A percentile compares a stretch with the other conserved stretches of the same genome.
These are phyloP conservation scores for Fomitopsis betulina DNA, from an alignment of 1,284 basidiomycete genomes.

Conservation along the genomic window DNA sequence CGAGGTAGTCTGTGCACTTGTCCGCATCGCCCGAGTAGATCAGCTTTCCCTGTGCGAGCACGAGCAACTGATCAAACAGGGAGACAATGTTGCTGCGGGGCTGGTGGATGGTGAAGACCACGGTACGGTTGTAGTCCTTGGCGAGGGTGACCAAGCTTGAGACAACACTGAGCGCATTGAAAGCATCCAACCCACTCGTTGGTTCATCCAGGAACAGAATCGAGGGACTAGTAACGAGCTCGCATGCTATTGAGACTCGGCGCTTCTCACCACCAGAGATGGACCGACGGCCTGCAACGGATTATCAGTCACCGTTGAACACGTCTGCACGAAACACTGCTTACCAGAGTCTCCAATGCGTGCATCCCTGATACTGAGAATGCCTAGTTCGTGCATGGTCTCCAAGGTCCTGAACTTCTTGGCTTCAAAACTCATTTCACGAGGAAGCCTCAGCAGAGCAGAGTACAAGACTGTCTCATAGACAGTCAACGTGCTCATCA, in stretches of 20 bases:
- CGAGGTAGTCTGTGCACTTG: conserved; percentile 80
- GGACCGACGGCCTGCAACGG: conserved; percentile 59
- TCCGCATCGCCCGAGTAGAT: conserved; percentile 79
- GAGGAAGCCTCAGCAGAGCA: conserved; percentile 82
- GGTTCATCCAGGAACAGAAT: conserved; percentile 97
- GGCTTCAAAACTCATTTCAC: conserved; percentile 92
- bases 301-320: conserved; percentile 1
- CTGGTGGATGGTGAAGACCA: conserved; percentile 97
- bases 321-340: conserved; percentile 17
- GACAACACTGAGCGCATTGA: conserved; percentile 93
- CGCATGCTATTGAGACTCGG: conserved; percentile 95
- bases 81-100: conserved; percentile 97
- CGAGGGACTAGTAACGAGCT: conserved; percentile 93
- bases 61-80: conserved; percentile 87
- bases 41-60: conserved; percentile 81
- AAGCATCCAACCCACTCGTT: conserved; percentile 91
- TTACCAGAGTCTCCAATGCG: conserved; percentile 83
- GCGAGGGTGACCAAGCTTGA: conserved; percentile 86
- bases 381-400: conserved; percentile 94
- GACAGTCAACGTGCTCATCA: conserved; percentile 95
- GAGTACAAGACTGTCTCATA: conserved; percentile 97
- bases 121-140: conserved; percentile 88
- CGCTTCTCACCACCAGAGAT: conserved; percentile 97
- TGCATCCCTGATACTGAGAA: conserved; percentile 86
- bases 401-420: conserved; percentile 94